Conservation (phyloP, 495 filamentous ascomycete genomes). For the Aspergillus panamensis region DNA sequence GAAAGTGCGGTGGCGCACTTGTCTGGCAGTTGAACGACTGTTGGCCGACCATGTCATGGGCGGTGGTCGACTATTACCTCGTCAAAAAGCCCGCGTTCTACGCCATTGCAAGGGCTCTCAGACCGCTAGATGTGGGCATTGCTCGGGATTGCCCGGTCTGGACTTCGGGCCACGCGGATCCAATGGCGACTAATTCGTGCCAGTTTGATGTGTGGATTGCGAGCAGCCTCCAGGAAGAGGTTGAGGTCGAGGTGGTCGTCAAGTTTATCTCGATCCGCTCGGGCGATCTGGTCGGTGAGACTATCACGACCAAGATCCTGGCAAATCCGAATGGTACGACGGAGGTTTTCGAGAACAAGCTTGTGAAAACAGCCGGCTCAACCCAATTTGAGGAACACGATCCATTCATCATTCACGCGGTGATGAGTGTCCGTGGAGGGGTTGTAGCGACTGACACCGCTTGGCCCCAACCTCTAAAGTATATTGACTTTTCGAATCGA, state of each 20-base stretch:
- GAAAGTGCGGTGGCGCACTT: constrained; percentile 14
- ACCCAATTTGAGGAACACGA: neutral
- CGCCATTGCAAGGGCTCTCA: constrained; percentile 7
- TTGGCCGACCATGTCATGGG: constrained; percentile 17
- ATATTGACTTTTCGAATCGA: constrained; percentile 6
- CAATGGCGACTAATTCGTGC: neutral
- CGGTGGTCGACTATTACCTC: constrained; percentile 13
- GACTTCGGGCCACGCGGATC: constrained; percentile 13
- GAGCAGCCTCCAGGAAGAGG: constrained; percentile 5
- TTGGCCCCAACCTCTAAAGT: constrained; percentile 17
- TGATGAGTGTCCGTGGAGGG: neutral
- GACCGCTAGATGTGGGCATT: constrained; percentile 9
- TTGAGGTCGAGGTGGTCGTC: neutral
- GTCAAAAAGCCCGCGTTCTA: constrained; percentile 15
- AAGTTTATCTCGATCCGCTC: constrained; percentile 7
- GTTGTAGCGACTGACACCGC: constrained; percentile 7
- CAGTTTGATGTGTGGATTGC: constrained; percentile 11
- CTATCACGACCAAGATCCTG: neutral
- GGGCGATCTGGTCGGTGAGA: neutral
- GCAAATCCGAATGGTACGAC: constrained; percentile 5
- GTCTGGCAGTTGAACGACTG: constrained; percentile 19
- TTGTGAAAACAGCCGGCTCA: neutral
- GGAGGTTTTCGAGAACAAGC: neutral
- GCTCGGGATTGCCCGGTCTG: neutral
- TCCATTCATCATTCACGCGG: constrained; percentile 9